Evolutionary conservation across 2,329 filamentous ascomycete genomes (phyloP).

Genomic region (Nemania sp.): DNA sequence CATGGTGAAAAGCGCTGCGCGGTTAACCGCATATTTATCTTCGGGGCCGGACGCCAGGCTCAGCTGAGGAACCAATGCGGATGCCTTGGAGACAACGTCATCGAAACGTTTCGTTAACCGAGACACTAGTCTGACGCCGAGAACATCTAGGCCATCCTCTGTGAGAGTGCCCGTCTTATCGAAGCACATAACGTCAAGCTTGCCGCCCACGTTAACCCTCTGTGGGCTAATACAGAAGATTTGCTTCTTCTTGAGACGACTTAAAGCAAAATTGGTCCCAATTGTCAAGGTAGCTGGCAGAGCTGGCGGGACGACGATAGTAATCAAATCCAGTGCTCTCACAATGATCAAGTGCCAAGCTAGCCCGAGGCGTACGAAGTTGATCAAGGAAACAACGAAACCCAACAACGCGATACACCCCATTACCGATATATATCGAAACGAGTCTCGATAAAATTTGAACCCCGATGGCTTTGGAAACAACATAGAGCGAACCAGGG

Average conservation of each 20-base stretch:
- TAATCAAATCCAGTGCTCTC: constrained; percentile 91
- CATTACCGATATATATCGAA: constrained; percentile 98
- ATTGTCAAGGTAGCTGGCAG: constrained; percentile 94
- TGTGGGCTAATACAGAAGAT: constrained; percentile 99
- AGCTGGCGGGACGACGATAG: constrained; percentile 94
- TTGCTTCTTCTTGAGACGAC: constrained; percentile 80
- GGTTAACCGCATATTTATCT: constrained; percentile 44
- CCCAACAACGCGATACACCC: constrained; percentile 81
- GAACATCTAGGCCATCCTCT: constrained; percentile 91
- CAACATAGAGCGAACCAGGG: constrained; percentile 94
- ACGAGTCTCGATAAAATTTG: constrained; percentile 97
- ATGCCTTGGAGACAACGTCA: constrained; percentile 71
- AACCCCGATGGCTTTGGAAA: constrained; percentile 98
- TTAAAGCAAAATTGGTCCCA: constrained; percentile 92
- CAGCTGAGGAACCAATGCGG: constrained; percentile 57
- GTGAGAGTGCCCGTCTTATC: constrained; percentile 99
- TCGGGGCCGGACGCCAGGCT: constrained; percentile 37
- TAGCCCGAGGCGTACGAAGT: constrained; percentile 84
- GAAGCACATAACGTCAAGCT: constrained; percentile 94
- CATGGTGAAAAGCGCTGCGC: constrained; percentile 87
- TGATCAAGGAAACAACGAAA: constrained; percentile 88
- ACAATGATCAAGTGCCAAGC: constrained; percentile 91
- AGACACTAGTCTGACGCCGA: constrained; percentile 82
- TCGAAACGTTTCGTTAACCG: constrained; percentile 67
- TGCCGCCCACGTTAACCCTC: constrained; percentile 93